phyloP scores from a whole-genome alignment of 2,329 filamentous ascomycete species.

The Aspergillus caelatus region DNA sequence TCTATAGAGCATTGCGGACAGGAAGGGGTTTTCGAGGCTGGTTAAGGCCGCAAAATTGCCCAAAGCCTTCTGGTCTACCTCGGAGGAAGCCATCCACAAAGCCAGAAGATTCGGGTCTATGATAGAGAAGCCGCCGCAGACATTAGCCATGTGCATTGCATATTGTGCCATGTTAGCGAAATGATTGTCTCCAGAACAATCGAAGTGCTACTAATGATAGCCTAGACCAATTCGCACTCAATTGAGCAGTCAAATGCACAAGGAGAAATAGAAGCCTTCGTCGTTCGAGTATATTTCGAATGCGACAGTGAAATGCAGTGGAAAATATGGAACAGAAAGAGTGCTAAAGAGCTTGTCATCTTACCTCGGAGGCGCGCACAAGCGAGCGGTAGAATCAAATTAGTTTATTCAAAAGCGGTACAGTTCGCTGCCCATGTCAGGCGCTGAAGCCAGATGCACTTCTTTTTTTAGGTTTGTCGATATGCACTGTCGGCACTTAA shows the following conservation, averaged over 20 bases:
- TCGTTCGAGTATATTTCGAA: background rate
- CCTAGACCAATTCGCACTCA: background rate
- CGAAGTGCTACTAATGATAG: background rate
- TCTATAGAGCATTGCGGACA: conserved; percentile 79
- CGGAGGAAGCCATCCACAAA: conserved; percentile 84
- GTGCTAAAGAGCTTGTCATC: conserved; percentile 19
- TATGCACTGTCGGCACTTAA: conserved; percentile 10
- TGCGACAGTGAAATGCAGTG: background rate
- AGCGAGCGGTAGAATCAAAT: conserved; percentile 21
- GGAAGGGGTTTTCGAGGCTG: conserved; percentile 73
- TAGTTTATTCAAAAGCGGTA: conserved; percentile 28
- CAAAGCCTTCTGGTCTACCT: conserved; percentile 97
- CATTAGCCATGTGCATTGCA: conserved; percentile 32
- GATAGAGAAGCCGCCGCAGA: conserved; percentile 29
- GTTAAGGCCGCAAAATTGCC: conserved; percentile 83
- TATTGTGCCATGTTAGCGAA: conserved; percentile 6
- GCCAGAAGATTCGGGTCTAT: conserved; percentile 35
- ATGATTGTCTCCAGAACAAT: background rate
- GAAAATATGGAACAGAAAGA: conserved; percentile 18
- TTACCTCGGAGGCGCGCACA: conserved; percentile 35
- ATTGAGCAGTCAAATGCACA: background rate
- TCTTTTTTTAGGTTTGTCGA: conserved; percentile 13
- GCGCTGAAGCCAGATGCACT: conserved; percentile 23
- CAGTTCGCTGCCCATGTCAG: conserved; percentile 32
- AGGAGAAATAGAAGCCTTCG: background rate